Percentiles rank a stretch among this genome's conserved stretches.
These are phyloP conservation scores for Poterioochromonas sp. DNA, from an alignment of 352 stramenopile genomes.

Conservation along the genomic window DNA sequence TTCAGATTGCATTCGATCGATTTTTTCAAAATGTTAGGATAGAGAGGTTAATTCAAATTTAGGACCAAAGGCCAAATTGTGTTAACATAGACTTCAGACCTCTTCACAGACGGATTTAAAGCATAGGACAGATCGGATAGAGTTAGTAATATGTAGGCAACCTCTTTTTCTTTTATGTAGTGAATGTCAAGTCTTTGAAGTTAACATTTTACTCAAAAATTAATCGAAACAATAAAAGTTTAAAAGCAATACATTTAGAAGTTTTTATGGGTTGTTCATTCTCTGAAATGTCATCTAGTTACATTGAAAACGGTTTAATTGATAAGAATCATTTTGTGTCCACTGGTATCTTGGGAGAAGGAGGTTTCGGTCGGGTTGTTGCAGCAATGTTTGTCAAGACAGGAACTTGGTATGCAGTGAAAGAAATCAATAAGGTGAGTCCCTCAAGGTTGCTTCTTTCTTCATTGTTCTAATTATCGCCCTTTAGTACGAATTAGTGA, in stretches of 20 bases:
- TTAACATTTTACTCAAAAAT: too few species aligned
- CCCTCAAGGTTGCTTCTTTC: background rate
- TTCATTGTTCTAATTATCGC: background rate
- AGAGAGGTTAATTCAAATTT: slow-evolving; percentile 17
- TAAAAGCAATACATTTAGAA: too few species aligned
- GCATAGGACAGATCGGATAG: slow-evolving; percentile 10
- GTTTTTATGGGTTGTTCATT: too few species aligned
- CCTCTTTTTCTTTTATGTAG: too few species aligned
- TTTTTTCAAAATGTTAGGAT: slow-evolving; percentile 18
- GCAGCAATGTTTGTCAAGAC: slow-evolving; percentile 58
- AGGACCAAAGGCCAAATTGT: slow-evolving; percentile 11
- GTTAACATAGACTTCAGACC: slow-evolving; percentile 8
- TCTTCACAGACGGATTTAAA: slow-evolving; percentile 14
- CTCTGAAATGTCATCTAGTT: too few species aligned
- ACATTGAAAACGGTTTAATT: background rate
- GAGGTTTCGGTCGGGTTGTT: slow-evolving; percentile 64
- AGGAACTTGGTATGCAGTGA: slow-evolving; percentile 58
- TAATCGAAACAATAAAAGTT: too few species aligned
- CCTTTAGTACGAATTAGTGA: slow-evolving; percentile 53
- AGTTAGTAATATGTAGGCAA: slow-evolving; percentile 15
- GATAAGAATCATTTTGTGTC: background rate
- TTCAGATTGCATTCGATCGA: slow-evolving; percentile 13
- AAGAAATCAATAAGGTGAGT: slow-evolving; percentile 47
- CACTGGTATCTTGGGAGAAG: slow-evolving; percentile 48
- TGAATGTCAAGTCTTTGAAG: too few species aligned